A percentile compares a stretch with the other conserved stretches of the same genome.
phyloP scores from a whole-genome alignment of 345 rosid genomes.

The Theobroma cacao region DNA sequence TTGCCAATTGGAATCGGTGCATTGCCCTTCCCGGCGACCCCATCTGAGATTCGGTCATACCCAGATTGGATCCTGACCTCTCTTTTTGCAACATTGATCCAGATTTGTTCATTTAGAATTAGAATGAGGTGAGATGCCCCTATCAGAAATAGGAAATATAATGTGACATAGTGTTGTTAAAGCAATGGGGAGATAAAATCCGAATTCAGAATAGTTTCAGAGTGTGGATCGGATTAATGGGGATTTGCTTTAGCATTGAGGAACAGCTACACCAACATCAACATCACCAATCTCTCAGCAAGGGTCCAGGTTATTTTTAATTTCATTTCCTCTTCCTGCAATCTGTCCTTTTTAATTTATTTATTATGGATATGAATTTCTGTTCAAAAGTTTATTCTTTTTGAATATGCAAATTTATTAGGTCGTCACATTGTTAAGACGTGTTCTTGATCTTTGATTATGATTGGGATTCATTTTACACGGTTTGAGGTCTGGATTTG shows the following conservation, averaged over 20 bases:
- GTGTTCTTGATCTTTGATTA: not conserved
- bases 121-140: not conserved
- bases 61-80: constrained; percentile 12
- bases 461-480: not conserved
- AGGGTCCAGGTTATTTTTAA: constrained; percentile 4
- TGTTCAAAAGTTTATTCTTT: not conserved
- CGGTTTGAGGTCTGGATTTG: not conserved
- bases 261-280: constrained; percentile 22
- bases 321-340: not conserved
- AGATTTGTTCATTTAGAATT: not conserved
- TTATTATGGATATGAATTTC: not conserved
- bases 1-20: constrained; percentile 9
- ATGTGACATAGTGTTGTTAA: not conserved
- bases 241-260: constrained; percentile 38
- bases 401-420: not conserved
- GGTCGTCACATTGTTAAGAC: not conserved
- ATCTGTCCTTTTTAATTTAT: too few species aligned
- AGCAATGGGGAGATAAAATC: not conserved
- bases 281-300: not conserved
- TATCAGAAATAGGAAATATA: not conserved
- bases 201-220: not conserved
- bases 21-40: constrained; percentile 1
- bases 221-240: constrained; percentile 28
- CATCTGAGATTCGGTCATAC: not conserved
- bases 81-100: not conserved